phyloP scores from a whole-genome alignment of 2,329 filamentous ascomycete species.

The Epichloe coenophiala region DNA sequence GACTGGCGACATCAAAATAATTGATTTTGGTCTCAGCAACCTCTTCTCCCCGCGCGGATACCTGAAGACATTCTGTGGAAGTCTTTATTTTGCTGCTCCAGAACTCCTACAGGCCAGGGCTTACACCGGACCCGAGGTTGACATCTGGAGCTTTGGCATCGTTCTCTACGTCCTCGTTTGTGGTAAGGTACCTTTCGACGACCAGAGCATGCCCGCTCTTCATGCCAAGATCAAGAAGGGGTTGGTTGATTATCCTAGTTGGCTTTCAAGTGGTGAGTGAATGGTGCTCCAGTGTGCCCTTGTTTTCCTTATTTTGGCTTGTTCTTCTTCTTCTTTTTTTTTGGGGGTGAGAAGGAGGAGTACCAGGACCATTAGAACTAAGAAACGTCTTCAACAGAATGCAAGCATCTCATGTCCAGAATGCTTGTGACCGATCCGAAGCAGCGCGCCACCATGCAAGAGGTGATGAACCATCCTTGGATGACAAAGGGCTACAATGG shows the following conservation, averaged over 20 bases:
- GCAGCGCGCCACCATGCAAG: constrained; percentile 71
- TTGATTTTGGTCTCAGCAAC: constrained; percentile 96
- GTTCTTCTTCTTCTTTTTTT: neutral
- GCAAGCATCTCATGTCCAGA: constrained; percentile 77
- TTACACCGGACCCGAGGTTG: constrained; percentile 92
- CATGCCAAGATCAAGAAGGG: constrained; percentile 99
- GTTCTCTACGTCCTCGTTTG: constrained; percentile 95
- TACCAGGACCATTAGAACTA: neutral
- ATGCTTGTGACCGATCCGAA: constrained; percentile 94
- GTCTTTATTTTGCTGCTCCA: constrained; percentile 92
- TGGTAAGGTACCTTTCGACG: constrained; percentile 95
- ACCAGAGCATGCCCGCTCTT: constrained; percentile 96
- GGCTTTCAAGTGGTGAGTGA: constrained; percentile 64
- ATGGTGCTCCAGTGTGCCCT: constrained; percentile 10
- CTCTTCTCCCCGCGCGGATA: constrained; percentile 76
- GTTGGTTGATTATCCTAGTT: constrained; percentile 85
- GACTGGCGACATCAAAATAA: constrained; percentile 97
- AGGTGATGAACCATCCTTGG: constrained; percentile 94
- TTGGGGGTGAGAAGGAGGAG: neutral
- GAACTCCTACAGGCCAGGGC: constrained; percentile 87
- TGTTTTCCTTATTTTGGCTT: neutral
- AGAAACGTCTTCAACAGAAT: constrained; percentile 45
- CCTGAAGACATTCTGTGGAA: constrained; percentile 94
- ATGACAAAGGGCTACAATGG: constrained; percentile 82
- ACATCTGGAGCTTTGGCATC: constrained; percentile 98